Evolutionary conservation across 805 yeast species (phyloP).

Genomic region (Priceomyces castillae): DNA sequence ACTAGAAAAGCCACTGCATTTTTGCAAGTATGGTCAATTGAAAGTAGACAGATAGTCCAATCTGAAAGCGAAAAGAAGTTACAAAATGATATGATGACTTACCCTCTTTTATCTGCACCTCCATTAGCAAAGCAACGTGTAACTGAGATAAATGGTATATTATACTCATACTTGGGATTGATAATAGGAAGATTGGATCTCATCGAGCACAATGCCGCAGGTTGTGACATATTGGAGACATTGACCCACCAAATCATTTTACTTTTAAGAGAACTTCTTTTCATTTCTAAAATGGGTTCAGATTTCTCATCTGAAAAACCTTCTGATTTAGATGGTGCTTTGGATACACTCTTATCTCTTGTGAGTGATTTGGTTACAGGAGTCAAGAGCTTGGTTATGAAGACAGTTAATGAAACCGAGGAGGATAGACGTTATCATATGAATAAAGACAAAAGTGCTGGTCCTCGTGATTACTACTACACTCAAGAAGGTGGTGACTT

Average conservation of each 20-base stretch:
- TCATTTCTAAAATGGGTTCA: conserved; percentile 52
- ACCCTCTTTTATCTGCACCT: conserved; percentile 48
- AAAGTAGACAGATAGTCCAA: conserved; percentile 47
- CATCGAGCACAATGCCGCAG: conserved; percentile 68
- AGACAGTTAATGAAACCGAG: conserved; percentile 44
- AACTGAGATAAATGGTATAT: conserved; percentile 58
- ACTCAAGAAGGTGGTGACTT: conserved; percentile 67
- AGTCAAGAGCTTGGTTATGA: conserved; percentile 60
- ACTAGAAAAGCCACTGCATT: conserved; percentile 62
- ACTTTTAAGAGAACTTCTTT: conserved; percentile 59
- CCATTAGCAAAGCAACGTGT: conserved; percentile 65
- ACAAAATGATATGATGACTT: conserved; percentile 36
- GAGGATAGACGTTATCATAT: conserved; percentile 27
- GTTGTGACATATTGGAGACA: conserved; percentile 65
- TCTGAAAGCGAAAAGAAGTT: conserved; percentile 33
- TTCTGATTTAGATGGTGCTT: conserved; percentile 43
- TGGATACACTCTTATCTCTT: conserved; percentile 57
- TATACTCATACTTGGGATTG: conserved; percentile 61
- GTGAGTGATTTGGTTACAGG: conserved; percentile 65
- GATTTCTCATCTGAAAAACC: conserved; percentile 39
- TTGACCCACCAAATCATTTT: conserved; percentile 68
- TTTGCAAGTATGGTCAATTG: conserved; percentile 69
- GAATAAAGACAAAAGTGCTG: conserved; percentile 1
- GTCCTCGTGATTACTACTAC: conserved; percentile 43
- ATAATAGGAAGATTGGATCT: conserved; percentile 76